A percentile compares a stretch with the other conserved stretches of the same genome.
These are phyloP conservation scores for Artemisia annua DNA, from an alignment of 129 eudicot genomes.

Conservation along the genomic window DNA sequence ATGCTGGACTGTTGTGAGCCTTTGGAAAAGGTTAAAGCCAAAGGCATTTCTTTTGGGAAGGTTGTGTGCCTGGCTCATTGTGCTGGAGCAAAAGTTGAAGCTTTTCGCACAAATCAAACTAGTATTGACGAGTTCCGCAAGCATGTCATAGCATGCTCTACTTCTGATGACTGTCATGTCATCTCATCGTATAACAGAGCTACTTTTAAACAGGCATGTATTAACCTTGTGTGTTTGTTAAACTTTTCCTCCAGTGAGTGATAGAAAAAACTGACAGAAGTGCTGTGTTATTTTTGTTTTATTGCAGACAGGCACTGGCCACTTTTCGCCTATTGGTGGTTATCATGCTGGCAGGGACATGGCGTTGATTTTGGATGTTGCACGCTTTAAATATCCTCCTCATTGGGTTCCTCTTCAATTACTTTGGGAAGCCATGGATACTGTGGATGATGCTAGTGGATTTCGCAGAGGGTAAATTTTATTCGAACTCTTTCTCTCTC, in stretches of 20 bases:
- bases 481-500: neutral
- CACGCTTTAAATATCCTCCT: constrained; percentile 98
- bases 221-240: constrained; percentile 10
- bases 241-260: neutral
- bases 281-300: constrained; percentile 10
- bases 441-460: constrained; percentile 72
- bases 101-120: constrained; percentile 80
- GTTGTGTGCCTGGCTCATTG: constrained; percentile 91
- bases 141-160: constrained; percentile 77
- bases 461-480: constrained; percentile 73
- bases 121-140: constrained; percentile 77
- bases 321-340: constrained; percentile 99
- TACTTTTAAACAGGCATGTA: constrained; percentile 71
- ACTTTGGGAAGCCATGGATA: constrained; percentile 99
- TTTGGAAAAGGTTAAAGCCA: constrained; percentile 76
- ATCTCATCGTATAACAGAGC: constrained; percentile 91
- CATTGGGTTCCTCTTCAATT: constrained; percentile 97
- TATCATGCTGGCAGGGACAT: constrained; percentile 94
- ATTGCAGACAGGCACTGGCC: constrained; percentile 90
- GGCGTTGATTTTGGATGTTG: constrained; percentile 94
- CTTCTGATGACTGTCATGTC: constrained; percentile 78
- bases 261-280: constrained; percentile 14
- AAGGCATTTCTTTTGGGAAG: constrained; percentile 94
- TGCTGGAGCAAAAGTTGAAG: constrained; percentile 91
- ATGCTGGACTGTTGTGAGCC: constrained; percentile 98